Base-by-base conservation (phyloP, 306 rosid species). In the Herpetospermum pedunculosum region DNA sequence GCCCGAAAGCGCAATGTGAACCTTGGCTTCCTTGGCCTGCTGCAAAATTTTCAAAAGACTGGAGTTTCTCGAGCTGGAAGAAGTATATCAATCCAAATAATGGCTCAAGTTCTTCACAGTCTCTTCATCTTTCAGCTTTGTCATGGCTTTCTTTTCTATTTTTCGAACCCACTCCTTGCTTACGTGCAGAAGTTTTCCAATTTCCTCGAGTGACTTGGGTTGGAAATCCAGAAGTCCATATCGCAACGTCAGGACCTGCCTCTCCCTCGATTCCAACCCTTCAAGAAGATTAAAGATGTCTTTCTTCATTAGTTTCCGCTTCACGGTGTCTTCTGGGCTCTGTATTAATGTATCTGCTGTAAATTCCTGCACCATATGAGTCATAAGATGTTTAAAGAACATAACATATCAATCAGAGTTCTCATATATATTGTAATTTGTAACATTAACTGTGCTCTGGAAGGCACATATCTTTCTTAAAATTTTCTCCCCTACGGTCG, bases 191-290 rank as follows among this genome's bases (percentile, higher is more conserved):
- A 80, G 82, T 78, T 59, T 91, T 69, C 98, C 95, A 25, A 85
- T 86, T 40, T 91, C 90, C 70, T 86, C 91, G 9, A 89, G 95
- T 23, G 98, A 91, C 80, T 77, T 86, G 52, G 95, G 94, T 54
- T 75, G 81, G 77, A 69, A 77, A 83, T 84, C 87, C 34, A 67
- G 29, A 21, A 94, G 90, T 21, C 98, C 98, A 57, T 85, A 94
- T 16, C 96, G 89, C 52, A 94, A 80, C 62, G 67, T 58, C 85
- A 89, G 38, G 50, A 89, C 87, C 81, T 89, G 89, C 74, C 88
- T 89, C 80, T 91, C 96, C 80, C 91, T 86, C 2, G 85, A 58
- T 70, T 88, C 85, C 89, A 94, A 84, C 73, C 86, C 77, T 75
- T 77, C 48, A 75, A 94, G 78, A 53, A 94, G 83, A 75, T 82